Percentiles rank a stretch among this genome's conserved stretches.
Conservation (phyloP, 2,329 filamentous ascomycete genomes). For the Trichophyton equinum region DNA sequence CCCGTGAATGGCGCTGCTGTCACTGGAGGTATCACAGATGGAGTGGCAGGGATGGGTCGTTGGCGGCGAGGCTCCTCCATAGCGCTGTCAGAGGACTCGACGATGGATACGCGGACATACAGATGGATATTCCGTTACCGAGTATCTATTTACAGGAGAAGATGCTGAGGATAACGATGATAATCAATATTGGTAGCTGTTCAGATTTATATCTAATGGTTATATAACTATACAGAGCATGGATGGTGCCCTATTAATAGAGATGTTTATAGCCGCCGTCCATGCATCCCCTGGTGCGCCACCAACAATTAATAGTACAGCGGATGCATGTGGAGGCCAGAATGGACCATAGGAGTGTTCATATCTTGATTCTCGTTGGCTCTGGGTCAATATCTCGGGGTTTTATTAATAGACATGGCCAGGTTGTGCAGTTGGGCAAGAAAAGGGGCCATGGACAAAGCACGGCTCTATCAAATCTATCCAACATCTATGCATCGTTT, state of each 20-base stretch:
- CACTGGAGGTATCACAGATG: neutral
- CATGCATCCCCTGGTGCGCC: neutral
- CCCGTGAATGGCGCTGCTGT: neutral
- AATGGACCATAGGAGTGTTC: neutral
- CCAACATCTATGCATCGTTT: neutral
- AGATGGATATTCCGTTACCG: neutral
- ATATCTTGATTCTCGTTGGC: no score
- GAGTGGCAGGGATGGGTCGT: neutral
- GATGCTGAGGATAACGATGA: no score
- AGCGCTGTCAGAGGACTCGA: no score
- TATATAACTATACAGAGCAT: no score
- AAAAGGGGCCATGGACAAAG: no score
- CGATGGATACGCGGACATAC: neutral
- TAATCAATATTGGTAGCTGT: no score
- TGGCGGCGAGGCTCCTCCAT: neutral
- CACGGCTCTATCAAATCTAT: no score
- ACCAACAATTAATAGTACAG: neutral
- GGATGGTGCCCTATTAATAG: neutral
- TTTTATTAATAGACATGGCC: no score
- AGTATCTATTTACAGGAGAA: no score
- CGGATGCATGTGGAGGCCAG: neutral
- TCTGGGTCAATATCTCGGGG: no score
- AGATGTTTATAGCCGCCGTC: neutral
- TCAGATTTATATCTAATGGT: no score
- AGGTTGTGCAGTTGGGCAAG: no score